A percentile compares a stretch with the other conserved stretches of the same genome.
Conservation (phyloP, 441 rosid species). For the Jatropha podagrica region DNA sequence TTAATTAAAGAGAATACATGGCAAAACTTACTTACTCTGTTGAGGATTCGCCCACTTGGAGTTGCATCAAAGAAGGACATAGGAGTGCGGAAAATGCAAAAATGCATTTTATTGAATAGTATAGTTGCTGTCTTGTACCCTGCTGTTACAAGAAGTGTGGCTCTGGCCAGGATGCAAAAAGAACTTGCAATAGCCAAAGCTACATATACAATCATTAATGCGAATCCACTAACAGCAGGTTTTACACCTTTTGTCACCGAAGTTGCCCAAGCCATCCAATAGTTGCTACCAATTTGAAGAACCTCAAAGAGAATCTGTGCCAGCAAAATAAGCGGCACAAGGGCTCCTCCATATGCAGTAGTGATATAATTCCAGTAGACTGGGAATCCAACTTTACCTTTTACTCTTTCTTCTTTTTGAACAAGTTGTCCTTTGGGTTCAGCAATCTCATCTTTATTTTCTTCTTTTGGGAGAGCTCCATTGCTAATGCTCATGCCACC, state of each 20-base stretch:
- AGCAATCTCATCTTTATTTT: conserved; percentile 31
- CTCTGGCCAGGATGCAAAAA: conserved; percentile 54
- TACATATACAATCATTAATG: conserved; percentile 67
- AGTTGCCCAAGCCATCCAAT: conserved; percentile 98
- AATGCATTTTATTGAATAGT: conserved; percentile 80
- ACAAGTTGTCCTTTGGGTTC: conserved; percentile 65
- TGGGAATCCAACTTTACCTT: conserved; percentile 69
- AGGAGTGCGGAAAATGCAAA: conserved; percentile 77
- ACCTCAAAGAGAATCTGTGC: conserved; percentile 61
- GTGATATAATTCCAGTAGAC: conserved; percentile 84
- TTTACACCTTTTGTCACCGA: conserved; percentile 58
- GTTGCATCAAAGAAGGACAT: conserved; percentile 98
- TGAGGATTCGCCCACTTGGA: conserved; percentile 82
- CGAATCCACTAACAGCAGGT: conserved; percentile 47
- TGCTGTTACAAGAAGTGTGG: conserved; percentile 59
- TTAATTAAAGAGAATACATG: too few species aligned
- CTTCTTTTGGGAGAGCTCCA: conserved; percentile 35
- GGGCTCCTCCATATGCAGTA: conserved; percentile 79
- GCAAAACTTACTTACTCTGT: conserved; percentile 52
- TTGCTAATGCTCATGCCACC: conserved; percentile 14
- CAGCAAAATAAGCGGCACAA: conserved; percentile 70
- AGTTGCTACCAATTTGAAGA: conserved; percentile 85
- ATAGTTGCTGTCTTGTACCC: conserved; percentile 90
- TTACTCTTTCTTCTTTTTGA: conserved; percentile 94
- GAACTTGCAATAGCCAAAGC: conserved; percentile 70